Percentiles rank a stretch among this genome's conserved stretches.
phyloP scores from a whole-genome alignment of 208 protist genomes.

The Trypanosoma cruzi region DNA sequence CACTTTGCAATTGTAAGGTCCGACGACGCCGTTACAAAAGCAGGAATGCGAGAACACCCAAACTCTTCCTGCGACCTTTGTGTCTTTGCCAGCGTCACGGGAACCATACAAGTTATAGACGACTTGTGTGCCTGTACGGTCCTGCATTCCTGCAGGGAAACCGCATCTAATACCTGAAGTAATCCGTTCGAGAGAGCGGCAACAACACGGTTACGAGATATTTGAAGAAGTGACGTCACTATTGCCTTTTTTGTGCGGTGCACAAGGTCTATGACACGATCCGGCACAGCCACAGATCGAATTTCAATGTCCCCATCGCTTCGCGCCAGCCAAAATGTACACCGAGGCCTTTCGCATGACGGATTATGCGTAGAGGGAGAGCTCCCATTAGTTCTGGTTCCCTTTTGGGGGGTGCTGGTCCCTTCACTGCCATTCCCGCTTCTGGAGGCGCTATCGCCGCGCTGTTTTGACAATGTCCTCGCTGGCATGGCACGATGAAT shows the following conservation, averaged over 20 bases:
- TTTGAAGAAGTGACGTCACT: conserved; percentile 57
- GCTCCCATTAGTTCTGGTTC: background rate
- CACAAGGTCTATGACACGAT: conserved; percentile 38
- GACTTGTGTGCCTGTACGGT: conserved; percentile 42
- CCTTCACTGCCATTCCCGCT: background rate
- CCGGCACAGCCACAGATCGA: conserved; percentile 44
- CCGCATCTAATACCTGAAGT: conserved; percentile 50
- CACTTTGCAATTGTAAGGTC: conserved; percentile 75
- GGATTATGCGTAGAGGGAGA: conserved; percentile 1
- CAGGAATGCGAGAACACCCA: conserved; percentile 22
- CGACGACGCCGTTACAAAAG: conserved; percentile 61
- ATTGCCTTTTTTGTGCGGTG: conserved; percentile 14
- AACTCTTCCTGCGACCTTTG: background rate
- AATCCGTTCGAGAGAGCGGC: conserved; percentile 59
- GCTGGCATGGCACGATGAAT: background rate
- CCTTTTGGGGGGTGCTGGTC: background rate
- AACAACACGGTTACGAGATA: conserved; percentile 55
- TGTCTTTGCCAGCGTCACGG: conserved; percentile 28
- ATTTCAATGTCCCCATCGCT: conserved; percentile 73
- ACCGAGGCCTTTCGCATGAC: conserved; percentile 27
- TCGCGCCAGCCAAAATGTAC: conserved; percentile 52
- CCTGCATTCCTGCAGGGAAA: conserved; percentile 30
- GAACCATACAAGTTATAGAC: conserved; percentile 55
- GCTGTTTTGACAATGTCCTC: background rate
- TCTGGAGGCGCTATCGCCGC: background rate